phyloP scores from a whole-genome alignment of 176 grass and related monocot species.

The Oryza meyeriana region DNA sequence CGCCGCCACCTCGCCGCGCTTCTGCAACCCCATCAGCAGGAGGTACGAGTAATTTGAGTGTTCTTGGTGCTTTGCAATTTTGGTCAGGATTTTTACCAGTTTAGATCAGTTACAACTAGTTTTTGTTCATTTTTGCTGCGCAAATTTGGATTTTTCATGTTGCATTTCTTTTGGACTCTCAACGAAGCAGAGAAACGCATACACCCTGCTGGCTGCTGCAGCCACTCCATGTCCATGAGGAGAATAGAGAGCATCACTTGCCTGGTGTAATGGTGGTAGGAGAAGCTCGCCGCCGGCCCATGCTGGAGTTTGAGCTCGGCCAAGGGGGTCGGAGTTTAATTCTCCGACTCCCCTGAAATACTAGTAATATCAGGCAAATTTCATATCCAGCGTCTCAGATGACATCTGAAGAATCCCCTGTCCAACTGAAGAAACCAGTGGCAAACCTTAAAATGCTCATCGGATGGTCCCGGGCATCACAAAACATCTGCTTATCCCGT shows the following conservation, averaged over 20 bases:
- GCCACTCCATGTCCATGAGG: too few relatives aligned
- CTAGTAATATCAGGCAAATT: background rate
- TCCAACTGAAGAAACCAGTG: background rate
- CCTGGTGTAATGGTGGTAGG: too few relatives aligned
- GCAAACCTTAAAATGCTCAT: conserved; percentile 1
- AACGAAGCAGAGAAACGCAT: background rate
- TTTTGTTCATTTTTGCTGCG: background rate
- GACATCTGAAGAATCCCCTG: background rate
- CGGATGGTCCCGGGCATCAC: background rate
- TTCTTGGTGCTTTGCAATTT: background rate
- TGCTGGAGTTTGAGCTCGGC: too few relatives aligned
- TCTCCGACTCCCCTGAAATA: too few relatives aligned
- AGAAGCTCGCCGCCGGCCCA: too few relatives aligned
- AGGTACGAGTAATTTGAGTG: conserved; percentile 7
- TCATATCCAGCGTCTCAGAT: background rate
- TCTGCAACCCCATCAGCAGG: conserved; percentile 43
- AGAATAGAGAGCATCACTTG: too few relatives aligned
- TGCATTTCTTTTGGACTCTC: background rate
- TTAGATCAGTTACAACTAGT: background rate
- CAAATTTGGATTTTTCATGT: background rate
- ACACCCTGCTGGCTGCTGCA: too few relatives aligned
- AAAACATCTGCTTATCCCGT: background rate
- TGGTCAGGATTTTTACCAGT: background rate
- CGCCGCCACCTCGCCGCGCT: conserved; percentile 32
- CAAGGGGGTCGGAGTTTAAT: too few relatives aligned